phyloP scores from a whole-genome alignment of 2,329 filamentous ascomycete genomes.

The Aspergillus felis region DNA sequence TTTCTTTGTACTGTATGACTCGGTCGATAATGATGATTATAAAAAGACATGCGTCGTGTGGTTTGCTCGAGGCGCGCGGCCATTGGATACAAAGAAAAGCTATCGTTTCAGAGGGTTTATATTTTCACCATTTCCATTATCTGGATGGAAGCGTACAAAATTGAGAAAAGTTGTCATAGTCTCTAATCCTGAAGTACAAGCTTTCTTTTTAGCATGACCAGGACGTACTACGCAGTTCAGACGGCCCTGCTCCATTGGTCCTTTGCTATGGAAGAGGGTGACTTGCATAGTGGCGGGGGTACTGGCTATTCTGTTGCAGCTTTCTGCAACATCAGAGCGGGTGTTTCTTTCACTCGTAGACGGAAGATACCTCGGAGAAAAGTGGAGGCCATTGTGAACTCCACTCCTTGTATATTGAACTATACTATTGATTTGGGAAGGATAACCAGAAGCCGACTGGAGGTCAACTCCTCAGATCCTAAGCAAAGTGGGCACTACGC shows the following conservation, averaged over 20 bases:
- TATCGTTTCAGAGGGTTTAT: conserved; percentile 21
- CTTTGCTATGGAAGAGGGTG: neutral
- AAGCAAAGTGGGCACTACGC: no score
- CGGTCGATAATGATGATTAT: conserved; percentile 37
- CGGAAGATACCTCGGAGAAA: neutral
- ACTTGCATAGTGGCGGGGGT: no score
- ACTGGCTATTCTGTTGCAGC: neutral
- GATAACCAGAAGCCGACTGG: neutral
- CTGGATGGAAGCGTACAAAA: neutral
- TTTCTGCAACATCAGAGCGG: neutral
- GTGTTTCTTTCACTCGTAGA: neutral
- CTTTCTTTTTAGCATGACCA: neutral
- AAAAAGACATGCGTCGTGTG: conserved; percentile 30
- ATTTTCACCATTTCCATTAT: conserved; percentile 3
- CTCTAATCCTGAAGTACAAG: neutral
- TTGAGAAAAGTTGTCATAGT: neutral
- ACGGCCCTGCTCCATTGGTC: neutral
- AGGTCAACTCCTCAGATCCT: neutral
- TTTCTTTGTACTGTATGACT: conserved; percentile 36
- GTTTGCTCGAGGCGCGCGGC: conserved; percentile 17
- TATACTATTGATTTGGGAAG: neutral
- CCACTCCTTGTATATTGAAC: neutral
- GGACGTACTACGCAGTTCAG: neutral
- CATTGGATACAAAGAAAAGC: conserved; percentile 22
- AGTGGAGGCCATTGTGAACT: no score